Base-by-base conservation (phyloP, 148 eudicot species). In the Heliamphora exappendiculata region DNA sequence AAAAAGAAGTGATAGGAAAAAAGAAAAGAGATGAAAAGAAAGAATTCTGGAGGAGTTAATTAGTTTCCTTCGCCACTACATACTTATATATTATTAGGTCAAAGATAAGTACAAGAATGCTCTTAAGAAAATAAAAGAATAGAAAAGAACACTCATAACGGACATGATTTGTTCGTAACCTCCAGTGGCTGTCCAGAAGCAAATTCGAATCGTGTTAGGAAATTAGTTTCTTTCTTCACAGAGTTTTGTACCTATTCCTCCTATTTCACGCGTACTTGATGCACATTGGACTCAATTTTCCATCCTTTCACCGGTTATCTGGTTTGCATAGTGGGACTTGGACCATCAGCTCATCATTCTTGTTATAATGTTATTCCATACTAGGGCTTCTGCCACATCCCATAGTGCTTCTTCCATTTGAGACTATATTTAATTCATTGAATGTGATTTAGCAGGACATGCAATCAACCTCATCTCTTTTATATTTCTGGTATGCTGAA, bases 401-500 rank as follows among this genome's bases (percentile, higher is more conserved):
- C 26, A 8, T 34, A 44, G 50, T 45, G 19, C 42, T 75, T 49
- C n/a, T 28, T 54, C 74, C 22, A 24, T 22, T 60, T 20, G 70
- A 19, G 22, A 24, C 63, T 49, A 19, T 63, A 75, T 67, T 41
- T 72, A 58, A 59, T 77, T 74, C 67, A 17, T 28, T 74, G 34
- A 13, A 31, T 67, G 53, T 14, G 14, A 44, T 81, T 73, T 71
- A 76, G 81, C 93, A 91, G 97, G 94, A 91, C 70, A 75, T 78
- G 73, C 90, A 59, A 59, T 74, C 85, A 51, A 74, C 71, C 47
- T 79, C 84, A 76, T 88, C 91, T 63, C 91, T 95, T 44, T 80
- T 95, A 72, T 88, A 82, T 84, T 67, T 89, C 67, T 95, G 99
- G 99, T 95, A 92, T 72, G 85, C 96, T 36, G 97, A 92, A 76